Evolutionary conservation across 371 early-diverging fungal species (phyloP).

Genomic region (Mortierella sp.): DNA sequence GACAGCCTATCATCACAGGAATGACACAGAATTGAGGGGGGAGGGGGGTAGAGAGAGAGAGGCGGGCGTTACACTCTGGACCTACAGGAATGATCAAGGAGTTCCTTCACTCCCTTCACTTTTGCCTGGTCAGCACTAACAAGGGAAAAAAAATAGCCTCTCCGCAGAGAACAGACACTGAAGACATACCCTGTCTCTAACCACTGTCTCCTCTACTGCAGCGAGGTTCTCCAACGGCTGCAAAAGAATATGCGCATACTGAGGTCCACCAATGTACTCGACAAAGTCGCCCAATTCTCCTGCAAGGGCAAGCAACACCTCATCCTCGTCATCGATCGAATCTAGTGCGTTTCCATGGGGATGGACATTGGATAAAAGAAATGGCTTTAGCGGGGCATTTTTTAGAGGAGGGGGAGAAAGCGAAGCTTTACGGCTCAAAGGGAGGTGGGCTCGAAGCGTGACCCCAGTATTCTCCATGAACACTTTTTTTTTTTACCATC

Average conservation of each 20-base stretch:
- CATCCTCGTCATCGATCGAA: constrained; percentile 98
- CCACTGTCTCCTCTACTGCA: constrained; percentile 96
- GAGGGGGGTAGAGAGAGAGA: constrained; percentile 5
- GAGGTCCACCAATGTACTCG: constrained; percentile 91
- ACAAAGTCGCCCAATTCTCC: constrained; percentile 93
- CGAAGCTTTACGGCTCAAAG: neutral
- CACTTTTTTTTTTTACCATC: constrained; percentile 74
- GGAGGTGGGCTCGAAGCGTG: neutral
- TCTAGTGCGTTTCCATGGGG: constrained; percentile 67
- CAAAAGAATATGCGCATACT: constrained; percentile 86
- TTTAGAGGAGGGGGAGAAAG: too few relatives aligned
- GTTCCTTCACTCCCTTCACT: too few relatives aligned
- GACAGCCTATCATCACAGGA: constrained; percentile 96
- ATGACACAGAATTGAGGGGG: constrained; percentile 1
- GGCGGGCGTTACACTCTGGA: too few relatives aligned
- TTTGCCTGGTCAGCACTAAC: neutral
- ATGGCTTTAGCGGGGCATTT: too few relatives aligned
- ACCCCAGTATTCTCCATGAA: neutral
- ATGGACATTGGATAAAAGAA: too few relatives aligned
- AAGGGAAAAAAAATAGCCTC: neutral
- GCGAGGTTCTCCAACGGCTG: constrained; percentile 95
- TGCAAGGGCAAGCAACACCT: constrained; percentile 92
- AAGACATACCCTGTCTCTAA: constrained; percentile 88
- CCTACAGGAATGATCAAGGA: neutral
- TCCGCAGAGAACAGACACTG: neutral